Base-by-base conservation (phyloP, 1,284 basidiomycete genomes). In the Anthracocystis walkeri region DNA sequence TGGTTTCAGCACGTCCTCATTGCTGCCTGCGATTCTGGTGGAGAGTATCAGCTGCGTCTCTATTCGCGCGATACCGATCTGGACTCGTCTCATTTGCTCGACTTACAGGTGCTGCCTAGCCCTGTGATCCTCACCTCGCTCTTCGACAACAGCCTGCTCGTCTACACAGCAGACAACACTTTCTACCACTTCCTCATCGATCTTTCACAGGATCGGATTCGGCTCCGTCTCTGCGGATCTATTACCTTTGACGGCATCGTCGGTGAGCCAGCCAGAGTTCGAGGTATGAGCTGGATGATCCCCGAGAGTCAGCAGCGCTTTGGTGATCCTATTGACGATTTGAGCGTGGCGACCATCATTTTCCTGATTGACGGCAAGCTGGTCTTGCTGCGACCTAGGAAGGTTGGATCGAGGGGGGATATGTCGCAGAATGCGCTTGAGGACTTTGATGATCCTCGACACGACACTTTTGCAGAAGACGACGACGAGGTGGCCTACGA, bases 1-100 rank as follows among this genome's bases (percentile, higher is more conserved):
- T 99, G 97, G 97, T 99, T 97, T 84, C 93, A 96, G 77, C 95
- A 97, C 83, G 93, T 98, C 4, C 88, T 99, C 57, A 91, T 99
- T 65, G 95, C 90, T 20, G 94, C 94, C 0, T 11, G 91, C 21
- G 95, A 84, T 54, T 69, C 75, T 12, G 76, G 67, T 2, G 82
- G 79, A 38, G 75, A 80, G 55, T 64, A 68, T 31, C 81, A 85
- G 68, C 90, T 99, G 49, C 92, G 96, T 4, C 86, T 99, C 12
- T 99, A 97, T 85, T 97, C 95, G n/a, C 90, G 97, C 48, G 97
- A 99, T 83, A 88, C 92, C 70, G 93, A 97, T 65, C 88, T 99
- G n/a, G 91, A 90, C 75, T 92, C 92, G 78, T 90, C 92, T 72
- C 93, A 93, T 72, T 90, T 95, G 33, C 88, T 98, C 12, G 91